These are phyloP conservation scores for Aspergillus texensis DNA, from an alignment of 2,329 filamentous ascomycete species.

Conservation along the genomic window DNA sequence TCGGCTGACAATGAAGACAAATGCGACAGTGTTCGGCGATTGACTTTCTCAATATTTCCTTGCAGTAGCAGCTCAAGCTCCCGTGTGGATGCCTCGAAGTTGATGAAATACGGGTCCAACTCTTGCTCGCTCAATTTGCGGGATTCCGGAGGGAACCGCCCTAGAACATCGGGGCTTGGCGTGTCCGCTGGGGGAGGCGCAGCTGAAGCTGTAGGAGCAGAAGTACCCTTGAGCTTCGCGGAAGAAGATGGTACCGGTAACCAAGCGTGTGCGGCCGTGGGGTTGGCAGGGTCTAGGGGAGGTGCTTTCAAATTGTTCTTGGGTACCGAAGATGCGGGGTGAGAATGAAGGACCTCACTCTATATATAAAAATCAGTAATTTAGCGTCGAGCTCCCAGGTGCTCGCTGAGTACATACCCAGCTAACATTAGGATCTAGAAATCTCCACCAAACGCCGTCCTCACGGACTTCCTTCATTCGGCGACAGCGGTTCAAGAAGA, in stretches of 20 bases:
- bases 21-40: conserved; percentile 83
- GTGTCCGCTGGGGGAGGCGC: conserved; percentile 55
- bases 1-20: conserved; percentile 82
- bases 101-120: conserved; percentile 92
- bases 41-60: conserved; percentile 96
- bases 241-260: conserved; percentile 83
- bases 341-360: conserved; percentile 93
- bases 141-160: conserved; percentile 79
- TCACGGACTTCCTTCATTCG: conserved; percentile 89
- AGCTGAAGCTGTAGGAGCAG: conserved; percentile 21
- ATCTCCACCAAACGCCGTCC: conserved; percentile 97
- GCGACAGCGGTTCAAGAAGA: conserved; percentile 91
- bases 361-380: conserved; percentile 46
- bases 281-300: conserved; percentile 93
- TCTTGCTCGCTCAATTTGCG: conserved; percentile 82
- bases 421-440: conserved; percentile 96
- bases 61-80: conserved; percentile 86
- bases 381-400: conserved; percentile 17
- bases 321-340: conserved; percentile 86
- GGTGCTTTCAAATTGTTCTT: conserved; percentile 94
- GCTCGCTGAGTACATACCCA: conserved; percentile 67
- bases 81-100: conserved; percentile 88
- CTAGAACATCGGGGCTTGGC: conserved; percentile 66
- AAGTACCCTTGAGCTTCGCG: conserved; percentile 73
- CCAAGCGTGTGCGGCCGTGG: conserved; percentile 80